Evolutionary conservation across 805 yeast species (phyloP), one percentile per base, ranked within the genome.

Genomic region (Starmerella khaoyaiensis): DNA sequence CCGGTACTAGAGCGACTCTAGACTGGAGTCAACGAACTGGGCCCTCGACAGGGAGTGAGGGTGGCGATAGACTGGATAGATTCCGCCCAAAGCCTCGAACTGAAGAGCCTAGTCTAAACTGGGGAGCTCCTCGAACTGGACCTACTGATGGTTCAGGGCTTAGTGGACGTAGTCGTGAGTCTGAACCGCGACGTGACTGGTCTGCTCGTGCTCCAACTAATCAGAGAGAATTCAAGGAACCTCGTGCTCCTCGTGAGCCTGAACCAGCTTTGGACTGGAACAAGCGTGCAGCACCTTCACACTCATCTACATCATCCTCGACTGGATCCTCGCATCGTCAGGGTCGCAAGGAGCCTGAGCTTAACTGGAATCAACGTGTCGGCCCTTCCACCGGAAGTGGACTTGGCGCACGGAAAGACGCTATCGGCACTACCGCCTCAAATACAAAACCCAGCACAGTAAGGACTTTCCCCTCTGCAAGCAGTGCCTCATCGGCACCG

Each of bases 101-200:
- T 23, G 32, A 33, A 12, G 55, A 49, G 29, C 53, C 67, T 57
- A 71, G 69, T 49, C 69, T 79, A 57, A 79, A 74, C 44, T 48
- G 52, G 52, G 39, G 42, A 17, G 33, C 40, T 4, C n/a, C n/a
- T n/a, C 48, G 51, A 33, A 43, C 45, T 14, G 41, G 40, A 22
- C 41, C 47, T 8, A 26, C 41, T 5, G 31, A 35, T n/a, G 36
- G 41, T 26, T 9, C 25, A n/a, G 23, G 27, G 16, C 22, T 23
- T 8, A 24, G 26, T 28, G 27, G n/a, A 29, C 27, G n/a, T 24
- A 27, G 29, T 26, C 35, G 20, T 25, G 28, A 25, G 20, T 32
- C 20, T 28, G 14, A 28, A 32, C 37, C 24, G 38, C 34, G 37
- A 29, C 31, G 25, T 26, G 36, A 33, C 39, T 33, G 36, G 41